Base-by-base conservation (phyloP, 208 protist species). In the Crithidia mellificae region DNA sequence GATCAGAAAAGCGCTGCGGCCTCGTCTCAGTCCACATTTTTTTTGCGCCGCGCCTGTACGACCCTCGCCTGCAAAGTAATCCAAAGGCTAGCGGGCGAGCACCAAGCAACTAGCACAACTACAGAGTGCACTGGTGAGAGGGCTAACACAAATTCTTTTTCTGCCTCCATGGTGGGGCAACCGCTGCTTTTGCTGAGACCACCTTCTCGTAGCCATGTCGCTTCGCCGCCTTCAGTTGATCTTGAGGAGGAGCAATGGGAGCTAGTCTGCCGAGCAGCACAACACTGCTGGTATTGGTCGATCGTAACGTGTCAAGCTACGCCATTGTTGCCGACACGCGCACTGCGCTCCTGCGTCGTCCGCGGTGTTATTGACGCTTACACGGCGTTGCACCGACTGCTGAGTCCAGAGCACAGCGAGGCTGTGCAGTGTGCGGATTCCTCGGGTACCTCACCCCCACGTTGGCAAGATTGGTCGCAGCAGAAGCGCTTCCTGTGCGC, bases 261-360 rank as follows among this genome's bases (percentile, higher is more conserved):
- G 52, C 15, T 2, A 1, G 52, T 75, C 29, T 58, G 51, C 32
- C 20, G 24, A 25, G 29, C 61, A 0, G 63, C 55, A 17, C 63
- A 32, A 22, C 54, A 20, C 24, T 76, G 70, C 38, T 76, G 62
- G 63, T 61, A 65, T 34, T 76, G 70, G 70, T 69, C 70, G 1
- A 53, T 57, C 6, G 11, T 76, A 17, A 38, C 70, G 27, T 66
- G 63, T 17, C 55, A 63, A 24, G 70, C 63, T 22, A 58, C 41
- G 25, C 70, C 70, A 9, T 2, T 27, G 22, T 27, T 70, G 2
- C 47, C 63, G 8, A 49, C 41, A 19, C 44, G 27, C 1, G 38
- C 24, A 11, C 20, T 61, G 27, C 70, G 63, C 17, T 36, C 34
- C 2, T 64, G 49, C 17, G 49, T 20, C 2, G 63, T 53, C 6